Conservation (phyloP, 2,329 filamentous ascomycete genomes). For the Elsinoe fawcettii region DNA sequence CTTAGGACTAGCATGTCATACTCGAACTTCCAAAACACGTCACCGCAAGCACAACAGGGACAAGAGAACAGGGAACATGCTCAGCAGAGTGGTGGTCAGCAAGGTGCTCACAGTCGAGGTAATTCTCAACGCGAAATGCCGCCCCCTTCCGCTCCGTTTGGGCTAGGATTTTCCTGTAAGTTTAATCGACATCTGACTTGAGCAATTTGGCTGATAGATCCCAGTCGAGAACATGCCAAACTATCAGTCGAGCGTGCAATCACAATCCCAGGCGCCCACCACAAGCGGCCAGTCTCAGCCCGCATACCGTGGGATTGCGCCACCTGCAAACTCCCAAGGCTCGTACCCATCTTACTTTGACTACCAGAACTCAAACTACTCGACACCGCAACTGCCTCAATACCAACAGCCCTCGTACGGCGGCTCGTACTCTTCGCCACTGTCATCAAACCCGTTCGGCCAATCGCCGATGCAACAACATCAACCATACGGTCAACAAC, state of each 20-base stretch:
- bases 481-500: neutral
- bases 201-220: slow-evolving; percentile 19
- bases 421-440: slow-evolving; percentile 19
- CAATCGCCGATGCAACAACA: slow-evolving; percentile 12
- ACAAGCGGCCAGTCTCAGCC: neutral
- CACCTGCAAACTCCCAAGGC: slow-evolving; percentile 14
- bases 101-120: neutral
- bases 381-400: slow-evolving; percentile 23
- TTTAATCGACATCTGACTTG: neutral
- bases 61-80: neutral
- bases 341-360: slow-evolving; percentile 24
- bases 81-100: neutral
- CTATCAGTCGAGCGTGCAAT: slow-evolving; percentile 17
- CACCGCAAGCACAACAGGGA: neutral
- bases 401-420: slow-evolving; percentile 20
- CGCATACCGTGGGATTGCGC: slow-evolving; percentile 5
- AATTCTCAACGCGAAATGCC: slow-evolving; percentile 18
- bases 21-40: slow-evolving; percentile 19
- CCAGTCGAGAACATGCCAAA: slow-evolving; percentile 15
- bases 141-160: slow-evolving; percentile 22
- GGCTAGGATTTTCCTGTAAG: slow-evolving; percentile 30
- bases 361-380: slow-evolving; percentile 19
- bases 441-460: slow-evolving; percentile 17
- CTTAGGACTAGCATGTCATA: slow-evolving; percentile 42
- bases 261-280: slow-evolving; percentile 10